Conservation (phyloP, 306 rosid genomes). For the Gastrolobium villosum region DNA sequence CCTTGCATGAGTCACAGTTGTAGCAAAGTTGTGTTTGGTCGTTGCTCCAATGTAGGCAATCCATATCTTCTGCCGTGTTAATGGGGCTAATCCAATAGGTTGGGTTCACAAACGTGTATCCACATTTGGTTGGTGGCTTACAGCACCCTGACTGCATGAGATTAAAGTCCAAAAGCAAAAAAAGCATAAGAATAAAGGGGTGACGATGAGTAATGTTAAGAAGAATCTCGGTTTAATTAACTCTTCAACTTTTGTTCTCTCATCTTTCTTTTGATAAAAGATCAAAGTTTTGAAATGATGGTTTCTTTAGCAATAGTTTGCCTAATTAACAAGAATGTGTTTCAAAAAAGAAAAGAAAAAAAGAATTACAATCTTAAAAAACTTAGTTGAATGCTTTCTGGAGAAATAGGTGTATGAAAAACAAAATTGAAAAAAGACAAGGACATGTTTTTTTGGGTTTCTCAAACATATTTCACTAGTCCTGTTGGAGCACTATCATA, state of each 20-base stretch:
- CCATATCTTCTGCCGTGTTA: constrained; percentile 63
- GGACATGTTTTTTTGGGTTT: not conserved
- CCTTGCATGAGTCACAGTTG: constrained; percentile 84
- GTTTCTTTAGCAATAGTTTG: constrained; percentile 9
- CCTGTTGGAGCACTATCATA: no score
- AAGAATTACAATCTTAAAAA: not conserved
- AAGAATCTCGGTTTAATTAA: constrained; percentile 47
- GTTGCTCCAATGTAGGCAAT: constrained; percentile 84
- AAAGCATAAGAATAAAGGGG: constrained; percentile 24
- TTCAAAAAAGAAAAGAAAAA: no score
- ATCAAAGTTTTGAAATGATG: not conserved
- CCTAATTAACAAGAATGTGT: constrained; percentile 31
- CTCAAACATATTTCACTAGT: no score
- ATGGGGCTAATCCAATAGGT: constrained; percentile 96
- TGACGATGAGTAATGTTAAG: not conserved
- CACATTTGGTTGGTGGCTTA: constrained; percentile 91
- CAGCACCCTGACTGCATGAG: constrained; percentile 83
- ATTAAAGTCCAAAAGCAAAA: not conserved
- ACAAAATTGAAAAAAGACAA: not conserved
- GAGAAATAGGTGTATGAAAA: not conserved
- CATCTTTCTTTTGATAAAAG: not conserved
- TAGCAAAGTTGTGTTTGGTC: constrained; percentile 86
- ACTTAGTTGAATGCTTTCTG: constrained; percentile 3
- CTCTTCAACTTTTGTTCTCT: not conserved
- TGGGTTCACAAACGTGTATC: constrained; percentile 88